Percentiles rank a stretch among this genome's conserved stretches.
Evolutionary conservation across 352 stramenopile species (phyloP).

Genomic region (Globisporangium rhizosaccharum): DNA sequence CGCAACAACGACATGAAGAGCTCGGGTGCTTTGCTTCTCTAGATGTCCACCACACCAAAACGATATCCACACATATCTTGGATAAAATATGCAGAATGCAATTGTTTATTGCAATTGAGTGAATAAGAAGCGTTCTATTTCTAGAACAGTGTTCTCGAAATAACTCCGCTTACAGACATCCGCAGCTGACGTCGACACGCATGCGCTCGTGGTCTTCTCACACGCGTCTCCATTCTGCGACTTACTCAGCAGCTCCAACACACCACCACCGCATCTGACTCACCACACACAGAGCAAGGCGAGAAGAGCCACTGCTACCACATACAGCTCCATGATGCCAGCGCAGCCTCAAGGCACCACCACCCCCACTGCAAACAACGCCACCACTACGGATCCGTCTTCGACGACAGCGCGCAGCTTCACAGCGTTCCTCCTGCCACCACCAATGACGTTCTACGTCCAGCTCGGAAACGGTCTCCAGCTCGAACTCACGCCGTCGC

Average conservation of each 20-base stretch:
- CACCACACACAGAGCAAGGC: not conserved
- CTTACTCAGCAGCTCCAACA: slow-evolving; percentile 5
- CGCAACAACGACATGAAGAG: no score
- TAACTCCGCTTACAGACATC: no score
- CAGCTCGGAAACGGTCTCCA: slow-evolving; percentile 54
- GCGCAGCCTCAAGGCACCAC: not conserved
- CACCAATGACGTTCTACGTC: slow-evolving; percentile 54
- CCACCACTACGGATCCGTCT: slow-evolving; percentile 13
- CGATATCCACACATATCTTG: no score
- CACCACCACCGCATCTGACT: not conserved
- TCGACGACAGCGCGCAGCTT: slow-evolving; percentile 11
- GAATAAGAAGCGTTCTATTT: no score
- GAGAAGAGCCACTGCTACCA: not conserved
- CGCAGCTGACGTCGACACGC: no score
- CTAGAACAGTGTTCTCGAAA: no score
- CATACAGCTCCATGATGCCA: slow-evolving; percentile 14
- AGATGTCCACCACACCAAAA: no score
- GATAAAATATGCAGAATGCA: no score
- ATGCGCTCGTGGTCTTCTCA: not conserved
- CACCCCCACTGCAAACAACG: not conserved
- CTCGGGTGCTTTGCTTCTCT: no score
- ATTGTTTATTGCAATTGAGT: no score
- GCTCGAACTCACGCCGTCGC: slow-evolving; percentile 42
- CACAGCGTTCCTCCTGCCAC: slow-evolving; percentile 49
- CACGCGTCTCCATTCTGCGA: slow-evolving; percentile 23